A percentile compares a stretch with the other conserved stretches of the same genome.
Evolutionary conservation across 805 yeast genomes (phyloP).

Genomic region (Scheffersomyces stipitis): DNA sequence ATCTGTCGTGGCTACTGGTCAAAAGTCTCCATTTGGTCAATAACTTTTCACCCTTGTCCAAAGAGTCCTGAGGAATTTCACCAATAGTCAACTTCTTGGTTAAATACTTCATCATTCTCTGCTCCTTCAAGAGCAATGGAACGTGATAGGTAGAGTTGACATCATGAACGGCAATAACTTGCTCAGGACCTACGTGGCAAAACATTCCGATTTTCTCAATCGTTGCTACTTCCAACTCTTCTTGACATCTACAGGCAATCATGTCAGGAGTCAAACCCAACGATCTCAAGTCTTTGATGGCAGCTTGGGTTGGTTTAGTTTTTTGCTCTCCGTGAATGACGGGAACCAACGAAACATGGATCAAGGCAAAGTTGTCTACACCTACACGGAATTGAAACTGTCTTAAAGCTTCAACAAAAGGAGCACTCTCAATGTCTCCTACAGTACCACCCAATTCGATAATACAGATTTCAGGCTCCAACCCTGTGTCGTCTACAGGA

Average conservation of each 20-base stretch:
- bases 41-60: conserved; percentile 64
- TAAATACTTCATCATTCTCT: conserved; percentile 75
- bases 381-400: conserved; percentile 99
- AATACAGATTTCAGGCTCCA: conserved; percentile 93
- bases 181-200: conserved; percentile 98
- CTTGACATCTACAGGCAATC: conserved; percentile 96
- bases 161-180: conserved; percentile 95
- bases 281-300: conserved; percentile 93
- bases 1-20: conserved; percentile 77
- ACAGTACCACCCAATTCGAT: conserved; percentile 99
- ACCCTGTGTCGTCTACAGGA: conserved; percentile 88
- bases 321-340: conserved; percentile 98
- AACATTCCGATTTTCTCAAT: conserved; percentile 97
- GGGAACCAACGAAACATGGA: conserved; percentile 96
- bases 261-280: conserved; percentile 93
- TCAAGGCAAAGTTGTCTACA: conserved; percentile 85
- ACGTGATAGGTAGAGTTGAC: conserved; percentile 97
- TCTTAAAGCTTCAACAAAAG: conserved; percentile 97
- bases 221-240: conserved; percentile 77
- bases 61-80: conserved; percentile 50
- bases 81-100: conserved; percentile 63
- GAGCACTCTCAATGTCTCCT: conserved; percentile 98
- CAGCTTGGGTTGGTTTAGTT: conserved; percentile 99
- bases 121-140: conserved; percentile 86
- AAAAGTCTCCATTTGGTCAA: conserved; percentile 77